Base-by-base conservation (phyloP, 192 early-diverging fungal species). In the Backusella tuberculispora region DNA sequence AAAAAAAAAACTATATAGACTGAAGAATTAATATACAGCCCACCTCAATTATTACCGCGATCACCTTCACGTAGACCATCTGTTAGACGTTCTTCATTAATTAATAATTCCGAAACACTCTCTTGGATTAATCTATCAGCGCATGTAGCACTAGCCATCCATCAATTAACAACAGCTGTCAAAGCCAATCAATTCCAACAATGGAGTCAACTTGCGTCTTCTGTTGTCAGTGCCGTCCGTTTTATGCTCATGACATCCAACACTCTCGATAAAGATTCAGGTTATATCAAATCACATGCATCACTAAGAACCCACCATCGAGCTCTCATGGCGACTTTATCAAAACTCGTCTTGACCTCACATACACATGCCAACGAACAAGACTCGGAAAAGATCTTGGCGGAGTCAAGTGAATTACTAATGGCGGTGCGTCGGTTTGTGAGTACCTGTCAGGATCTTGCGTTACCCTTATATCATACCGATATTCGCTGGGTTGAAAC, bases 241-340 rank as follows among this genome's bases (percentile, higher is more conserved):
- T 88, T 90, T 12, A 93, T 98, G 87, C 85, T 98, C 37, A 90
- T 91, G 45, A 86, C 92, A n/a, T 96, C 93, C 6, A 92, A 90
- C 38, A 88, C 91, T 0, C 84, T 92, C 0, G 89, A 88, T 24
- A 90, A 88, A 60, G 92, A 95, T 29, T 87, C 90, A 1, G 84
- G 87, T 3, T 83, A 86, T 13, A 88, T 93, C 73, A 86, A 89
- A 70, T 82, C 84, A 42, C 88, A 96, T 76, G 81, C 79, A 13
- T 77, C 83, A 63, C 81, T 98, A 46, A 91, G 87, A 77, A 76
- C 86, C 42, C 79, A 89, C 65, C 94, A 98, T 80, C 85, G 88
- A 19, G 86, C 89, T 29, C 92, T 99, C 44, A 91, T 95, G 81
- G 89, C 89, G 19, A 84, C 92, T 5, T 76, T 98, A 14, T 94